A percentile compares a stretch with the other conserved stretches of the same genome.
Evolutionary conservation across 1,284 basidiomycete species (phyloP).

Genomic region (Gomphus sp.): DNA sequence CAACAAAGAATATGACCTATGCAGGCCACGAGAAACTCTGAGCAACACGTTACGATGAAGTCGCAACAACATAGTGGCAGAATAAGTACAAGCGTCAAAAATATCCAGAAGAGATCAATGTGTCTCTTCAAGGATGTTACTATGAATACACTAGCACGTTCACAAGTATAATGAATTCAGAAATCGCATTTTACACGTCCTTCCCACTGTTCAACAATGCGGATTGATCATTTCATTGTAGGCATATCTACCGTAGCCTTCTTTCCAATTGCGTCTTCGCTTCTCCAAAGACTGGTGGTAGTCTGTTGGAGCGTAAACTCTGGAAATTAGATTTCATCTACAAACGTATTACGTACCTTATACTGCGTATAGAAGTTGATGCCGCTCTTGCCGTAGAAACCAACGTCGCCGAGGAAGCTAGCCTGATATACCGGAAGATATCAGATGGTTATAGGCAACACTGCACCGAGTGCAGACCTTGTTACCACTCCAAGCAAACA

Average conservation of each 20-base stretch:
- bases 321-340: neutral
- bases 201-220: neutral
- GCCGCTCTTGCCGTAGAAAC: slow-evolving; percentile 85
- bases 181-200: neutral
- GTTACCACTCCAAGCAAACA: slow-evolving; percentile 92
- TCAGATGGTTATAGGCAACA: slow-evolving; percentile 18
- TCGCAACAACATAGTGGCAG: neutral
- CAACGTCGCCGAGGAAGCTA: slow-evolving; percentile 80
- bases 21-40: neutral
- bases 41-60: neutral
- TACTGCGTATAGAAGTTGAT: slow-evolving; percentile 90
- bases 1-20: neutral
- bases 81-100: neutral
- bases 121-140: no score
- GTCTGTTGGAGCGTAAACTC: slow-evolving; percentile 37
- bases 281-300: slow-evolving; percentile 73
- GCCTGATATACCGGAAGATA: slow-evolving; percentile 42
- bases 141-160: no score
- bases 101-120: neutral
- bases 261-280: slow-evolving; percentile 70
- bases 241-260: slow-evolving; percentile 80
- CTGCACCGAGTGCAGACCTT: slow-evolving; percentile 40
- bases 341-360: slow-evolving; percentile 40
- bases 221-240: slow-evolving; percentile 47
- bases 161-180: neutral